Percentiles rank a stretch among this genome's conserved stretches.
Evolutionary conservation across 225 moss, liverwort and hornwort species (phyloP).

Genomic region (Marchantia paleacea): DNA sequence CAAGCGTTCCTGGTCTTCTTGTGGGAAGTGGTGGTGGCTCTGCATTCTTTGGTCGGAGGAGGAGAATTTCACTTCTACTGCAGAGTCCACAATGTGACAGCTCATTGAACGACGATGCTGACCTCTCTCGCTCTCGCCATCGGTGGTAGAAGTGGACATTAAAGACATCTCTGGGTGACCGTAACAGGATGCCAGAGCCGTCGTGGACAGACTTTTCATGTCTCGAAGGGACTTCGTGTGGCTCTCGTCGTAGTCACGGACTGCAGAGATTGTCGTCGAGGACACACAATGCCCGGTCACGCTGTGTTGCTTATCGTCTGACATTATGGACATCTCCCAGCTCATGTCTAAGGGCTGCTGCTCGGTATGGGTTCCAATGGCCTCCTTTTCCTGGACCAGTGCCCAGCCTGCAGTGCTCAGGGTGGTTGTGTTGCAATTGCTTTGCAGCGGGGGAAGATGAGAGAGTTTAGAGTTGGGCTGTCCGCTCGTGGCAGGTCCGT

Average conservation of each 20-base stretch:
- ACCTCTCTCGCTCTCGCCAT: background rate
- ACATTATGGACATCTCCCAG: conserved; percentile 1
- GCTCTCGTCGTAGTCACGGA: background rate
- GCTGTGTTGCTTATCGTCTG: background rate
- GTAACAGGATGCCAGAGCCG: background rate
- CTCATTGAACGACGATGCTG: background rate
- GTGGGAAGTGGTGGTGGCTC: too few species aligned
- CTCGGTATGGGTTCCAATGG: background rate
- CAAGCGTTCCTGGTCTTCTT: background rate
- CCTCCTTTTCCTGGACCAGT: background rate
- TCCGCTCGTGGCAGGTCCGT: background rate
- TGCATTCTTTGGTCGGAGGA: background rate
- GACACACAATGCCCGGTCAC: background rate
- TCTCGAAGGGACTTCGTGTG: background rate
- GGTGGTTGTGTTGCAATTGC: background rate
- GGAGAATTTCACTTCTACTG: background rate
- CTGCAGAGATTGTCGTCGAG: background rate
- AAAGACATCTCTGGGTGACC: background rate
- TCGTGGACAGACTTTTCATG: background rate
- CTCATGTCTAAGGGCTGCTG: conserved; percentile 7
- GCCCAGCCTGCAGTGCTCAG: background rate
- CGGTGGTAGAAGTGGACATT: background rate
- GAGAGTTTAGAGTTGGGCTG: background rate
- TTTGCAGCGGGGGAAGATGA: background rate
- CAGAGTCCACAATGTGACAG: conserved; percentile 4